Conservation (phyloP, 2,329 filamentous ascomycete genomes). For the Colletotrichum graminicola region DNA sequence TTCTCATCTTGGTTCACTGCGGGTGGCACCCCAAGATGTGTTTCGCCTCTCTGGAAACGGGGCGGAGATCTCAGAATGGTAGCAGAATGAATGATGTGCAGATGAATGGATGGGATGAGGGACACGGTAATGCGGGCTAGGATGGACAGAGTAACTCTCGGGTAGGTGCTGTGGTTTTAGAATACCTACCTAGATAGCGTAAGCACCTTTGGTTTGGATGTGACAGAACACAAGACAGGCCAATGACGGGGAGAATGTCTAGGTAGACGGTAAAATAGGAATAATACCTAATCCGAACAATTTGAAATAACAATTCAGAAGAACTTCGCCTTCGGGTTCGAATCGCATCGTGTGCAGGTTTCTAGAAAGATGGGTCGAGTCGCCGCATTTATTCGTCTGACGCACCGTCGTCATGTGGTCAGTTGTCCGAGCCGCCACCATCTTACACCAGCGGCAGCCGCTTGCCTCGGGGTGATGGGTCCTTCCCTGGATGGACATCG, state of each 20-base stretch:
- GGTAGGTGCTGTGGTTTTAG: background rate
- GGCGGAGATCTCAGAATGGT: constrained; percentile 28
- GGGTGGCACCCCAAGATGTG: constrained; percentile 21
- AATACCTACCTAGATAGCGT: background rate
- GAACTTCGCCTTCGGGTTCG: constrained; percentile 14
- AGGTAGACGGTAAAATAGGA: no score
- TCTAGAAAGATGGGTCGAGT: constrained; percentile 12
- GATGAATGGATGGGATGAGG: constrained; percentile 27
- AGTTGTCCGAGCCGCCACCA: constrained; percentile 25
- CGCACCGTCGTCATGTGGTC: constrained; percentile 4
- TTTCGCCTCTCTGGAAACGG: constrained; percentile 34
- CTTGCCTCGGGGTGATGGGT: constrained; percentile 30
- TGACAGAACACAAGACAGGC: background rate
- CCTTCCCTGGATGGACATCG: constrained; percentile 20
- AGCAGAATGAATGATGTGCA: constrained; percentile 16
- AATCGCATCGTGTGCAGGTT: background rate
- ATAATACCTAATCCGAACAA: no score
- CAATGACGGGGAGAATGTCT: no score
- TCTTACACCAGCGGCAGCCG: background rate
- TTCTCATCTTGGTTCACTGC: background rate
- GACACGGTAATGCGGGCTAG: constrained; percentile 26
- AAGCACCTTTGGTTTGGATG: background rate
- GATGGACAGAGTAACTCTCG: background rate
- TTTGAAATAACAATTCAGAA: background rate
- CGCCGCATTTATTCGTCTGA: constrained; percentile 39